Conservation (phyloP, 2,329 filamentous ascomycete species). For the Calonectria fujianensis region DNA sequence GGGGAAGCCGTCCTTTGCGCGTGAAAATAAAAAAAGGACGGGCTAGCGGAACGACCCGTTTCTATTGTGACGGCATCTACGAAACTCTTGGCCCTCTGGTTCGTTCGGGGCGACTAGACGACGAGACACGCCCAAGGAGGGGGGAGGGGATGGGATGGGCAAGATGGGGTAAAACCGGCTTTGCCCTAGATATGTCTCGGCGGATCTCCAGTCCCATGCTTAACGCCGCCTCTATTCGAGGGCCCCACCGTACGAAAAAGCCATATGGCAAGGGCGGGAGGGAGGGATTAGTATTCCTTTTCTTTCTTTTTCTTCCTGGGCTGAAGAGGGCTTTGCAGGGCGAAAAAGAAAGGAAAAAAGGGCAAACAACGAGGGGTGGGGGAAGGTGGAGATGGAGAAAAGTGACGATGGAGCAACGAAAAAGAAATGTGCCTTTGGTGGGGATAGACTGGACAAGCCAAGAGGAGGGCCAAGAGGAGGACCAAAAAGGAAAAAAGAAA, state of each 20-base stretch:
- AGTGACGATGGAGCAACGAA: background rate
- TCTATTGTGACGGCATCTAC: background rate
- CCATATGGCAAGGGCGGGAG: background rate
- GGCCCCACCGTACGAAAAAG: background rate
- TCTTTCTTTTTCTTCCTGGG: background rate
- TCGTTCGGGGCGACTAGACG: background rate
- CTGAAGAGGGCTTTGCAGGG: background rate
- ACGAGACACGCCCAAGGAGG: background rate
- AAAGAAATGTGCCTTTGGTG: too few relatives aligned
- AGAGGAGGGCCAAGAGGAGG: background rate
- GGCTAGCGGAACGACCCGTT: slow-evolving; percentile 17
- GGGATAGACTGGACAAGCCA: too few relatives aligned
- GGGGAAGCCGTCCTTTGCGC: background rate
- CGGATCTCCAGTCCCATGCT: slow-evolving; percentile 20
- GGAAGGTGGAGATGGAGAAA: background rate
- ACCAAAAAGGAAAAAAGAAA: background rate
- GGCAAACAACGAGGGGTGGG: background rate
- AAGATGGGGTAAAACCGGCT: slow-evolving; percentile 2
- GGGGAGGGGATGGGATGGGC: background rate
- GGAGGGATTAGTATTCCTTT: background rate
- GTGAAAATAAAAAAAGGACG: background rate
- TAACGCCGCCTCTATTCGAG: background rate
- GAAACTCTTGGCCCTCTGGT: background rate
- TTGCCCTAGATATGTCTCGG: slow-evolving; percentile 18
- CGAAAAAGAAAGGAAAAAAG: background rate